These are phyloP conservation scores for Nowakowskiella sp. DNA, from an alignment of 192 early-diverging fungal species.

Conservation along the genomic window DNA sequence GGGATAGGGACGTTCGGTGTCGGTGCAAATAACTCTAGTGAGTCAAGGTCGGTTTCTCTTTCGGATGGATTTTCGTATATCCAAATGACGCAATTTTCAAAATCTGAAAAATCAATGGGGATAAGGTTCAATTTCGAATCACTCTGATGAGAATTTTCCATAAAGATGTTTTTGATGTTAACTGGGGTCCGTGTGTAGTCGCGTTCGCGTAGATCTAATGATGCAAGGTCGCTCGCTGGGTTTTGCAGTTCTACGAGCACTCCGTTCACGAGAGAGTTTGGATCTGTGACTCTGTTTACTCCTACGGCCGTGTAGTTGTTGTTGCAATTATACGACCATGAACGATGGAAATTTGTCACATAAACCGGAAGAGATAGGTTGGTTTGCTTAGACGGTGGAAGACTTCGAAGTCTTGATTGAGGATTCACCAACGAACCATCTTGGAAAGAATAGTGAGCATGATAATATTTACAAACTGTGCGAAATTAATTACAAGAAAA, in stretches of 20 bases:
- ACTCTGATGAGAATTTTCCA: background rate
- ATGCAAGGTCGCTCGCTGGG: slow-evolving; percentile 13
- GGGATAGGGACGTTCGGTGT: slow-evolving; percentile 30
- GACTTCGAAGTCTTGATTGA: slow-evolving; percentile 21
- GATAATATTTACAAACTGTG: no score
- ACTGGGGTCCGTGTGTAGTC: slow-evolving; percentile 24
- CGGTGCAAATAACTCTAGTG: slow-evolving; percentile 8
- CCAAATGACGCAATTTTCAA: slow-evolving; percentile 20
- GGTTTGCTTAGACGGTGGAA: slow-evolving; percentile 10
- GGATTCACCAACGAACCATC: slow-evolving; percentile 44
- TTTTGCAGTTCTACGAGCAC: slow-evolving; percentile 30
- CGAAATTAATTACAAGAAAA: no score
- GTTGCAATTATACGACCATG: slow-evolving; percentile 35
- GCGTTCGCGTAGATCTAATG: slow-evolving; percentile 31
- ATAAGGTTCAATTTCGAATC: background rate
- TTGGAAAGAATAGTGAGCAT: slow-evolving; percentile 35
- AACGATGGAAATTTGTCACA: slow-evolving; percentile 23
- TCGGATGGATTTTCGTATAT: slow-evolving; percentile 24
- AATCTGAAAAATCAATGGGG: background rate
- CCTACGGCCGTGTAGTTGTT: slow-evolving; percentile 36
- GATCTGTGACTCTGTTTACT: slow-evolving; percentile 10
- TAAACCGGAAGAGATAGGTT: slow-evolving; percentile 16
- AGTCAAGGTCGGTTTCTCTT: slow-evolving; percentile 1
- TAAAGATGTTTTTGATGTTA: slow-evolving; percentile 2
- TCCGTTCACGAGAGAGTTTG: slow-evolving; percentile 25